Percentiles rank a stretch among this genome's conserved stretches.
These are phyloP conservation scores for Cucurbita pepo DNA, from an alignment of 306 rosid genomes.

Conservation along the genomic window DNA sequence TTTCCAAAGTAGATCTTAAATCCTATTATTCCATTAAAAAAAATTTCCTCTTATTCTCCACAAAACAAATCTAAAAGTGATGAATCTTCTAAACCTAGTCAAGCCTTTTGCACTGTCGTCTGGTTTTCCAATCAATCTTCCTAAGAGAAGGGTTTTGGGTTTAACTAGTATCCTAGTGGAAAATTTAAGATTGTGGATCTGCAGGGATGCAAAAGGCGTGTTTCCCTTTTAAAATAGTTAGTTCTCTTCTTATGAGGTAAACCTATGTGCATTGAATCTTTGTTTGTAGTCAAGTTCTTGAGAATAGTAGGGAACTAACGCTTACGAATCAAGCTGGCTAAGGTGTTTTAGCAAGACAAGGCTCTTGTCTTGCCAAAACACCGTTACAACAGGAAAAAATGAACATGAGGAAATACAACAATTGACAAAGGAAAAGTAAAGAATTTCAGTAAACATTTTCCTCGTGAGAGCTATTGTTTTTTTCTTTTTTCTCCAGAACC, in stretches of 20 bases:
- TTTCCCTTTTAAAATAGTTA: background rate
- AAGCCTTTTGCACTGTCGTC: background rate
- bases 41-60: background rate
- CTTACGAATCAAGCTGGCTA: no score
- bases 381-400: background rate
- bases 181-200: no score
- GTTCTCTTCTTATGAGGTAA: background rate
- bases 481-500: background rate
- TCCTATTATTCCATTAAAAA: background rate
- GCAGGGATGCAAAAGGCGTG: background rate
- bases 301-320: no score
- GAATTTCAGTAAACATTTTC: background rate
- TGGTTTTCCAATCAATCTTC: background rate
- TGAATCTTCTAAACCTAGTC: background rate
- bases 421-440: background rate
- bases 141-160: background rate
- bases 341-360: no score
- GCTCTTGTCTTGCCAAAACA: background rate
- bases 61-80: background rate
- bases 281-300: no score
- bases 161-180: background rate
- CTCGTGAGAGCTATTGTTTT: background rate
- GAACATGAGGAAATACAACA: background rate
- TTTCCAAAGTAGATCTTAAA: background rate
- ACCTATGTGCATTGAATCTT: background rate